These are phyloP conservation scores for Talaromyces wortmannii DNA, from an alignment of 495 filamentous ascomycete genomes.

Conservation along the genomic window DNA sequence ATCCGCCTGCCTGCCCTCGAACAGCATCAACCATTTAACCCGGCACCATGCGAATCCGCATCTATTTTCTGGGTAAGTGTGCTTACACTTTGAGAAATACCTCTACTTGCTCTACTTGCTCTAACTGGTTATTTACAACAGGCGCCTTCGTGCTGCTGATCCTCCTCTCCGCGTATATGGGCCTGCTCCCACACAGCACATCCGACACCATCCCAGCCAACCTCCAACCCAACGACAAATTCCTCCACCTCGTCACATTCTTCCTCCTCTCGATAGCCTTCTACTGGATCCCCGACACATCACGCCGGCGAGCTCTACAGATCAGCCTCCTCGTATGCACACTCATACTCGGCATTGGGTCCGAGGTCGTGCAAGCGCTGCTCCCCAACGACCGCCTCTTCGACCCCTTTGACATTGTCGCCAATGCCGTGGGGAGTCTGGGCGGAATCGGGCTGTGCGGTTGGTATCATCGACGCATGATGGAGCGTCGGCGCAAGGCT, in stretches of 20 bases:
- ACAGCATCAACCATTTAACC: neutral
- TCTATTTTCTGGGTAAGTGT: slow-evolving; percentile 68
- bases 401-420: slow-evolving; percentile 78
- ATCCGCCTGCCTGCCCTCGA: neutral
- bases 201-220: slow-evolving; percentile 63
- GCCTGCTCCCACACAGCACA: slow-evolving; percentile 53
- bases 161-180: slow-evolving; percentile 69
- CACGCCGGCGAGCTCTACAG: slow-evolving; percentile 74
- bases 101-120: slow-evolving; percentile 3
- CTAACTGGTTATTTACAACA: slow-evolving; percentile 18
- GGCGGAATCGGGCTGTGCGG: slow-evolving; percentile 64
- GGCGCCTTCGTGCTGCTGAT: slow-evolving; percentile 73
- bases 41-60: slow-evolving; percentile 60
- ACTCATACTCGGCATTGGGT: slow-evolving; percentile 65
- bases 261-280: slow-evolving; percentile 80
- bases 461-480: slow-evolving; percentile 93
- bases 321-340: slow-evolving; percentile 80
- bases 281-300: slow-evolving; percentile 96
- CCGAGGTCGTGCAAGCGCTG: slow-evolving; percentile 76
- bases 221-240: slow-evolving; percentile 73
- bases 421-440: slow-evolving; percentile 77
- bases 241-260: slow-evolving; percentile 84
- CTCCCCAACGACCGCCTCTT: slow-evolving; percentile 78
- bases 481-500: slow-evolving; percentile 75
- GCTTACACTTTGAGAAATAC: neutral